Evolutionary conservation across 2,329 filamentous ascomycete species (phyloP), one percentile per base, ranked within the genome.

Genomic region (Tolypocladium album): DNA sequence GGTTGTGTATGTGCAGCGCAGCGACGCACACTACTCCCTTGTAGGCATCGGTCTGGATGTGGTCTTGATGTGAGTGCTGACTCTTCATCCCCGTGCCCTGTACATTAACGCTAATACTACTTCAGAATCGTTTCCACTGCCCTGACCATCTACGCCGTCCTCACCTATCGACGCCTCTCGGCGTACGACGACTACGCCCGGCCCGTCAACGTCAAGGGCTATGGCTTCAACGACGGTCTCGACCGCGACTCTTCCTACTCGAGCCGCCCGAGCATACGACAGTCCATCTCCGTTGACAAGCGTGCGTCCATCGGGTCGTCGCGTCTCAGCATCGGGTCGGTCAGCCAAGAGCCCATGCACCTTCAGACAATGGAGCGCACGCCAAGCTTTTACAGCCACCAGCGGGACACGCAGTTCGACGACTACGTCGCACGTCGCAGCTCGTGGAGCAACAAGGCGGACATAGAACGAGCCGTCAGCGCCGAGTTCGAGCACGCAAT

Each of bases 151-250:
- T 83, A 84, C 68, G 71, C 80, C 24, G 64, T 79, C 58, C 64
- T 72, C 56, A 75, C 72, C 36, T 82, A 81, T 69, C 78, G 77
- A 57, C 77, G 79, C 20, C 70, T 82, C 15, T 69, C 77, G 24
- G 67, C 72, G 38, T 79, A 80, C 66, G 78, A 83, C 64, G 77
- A 81, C 64, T 80, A 83, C 63, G 71, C 77, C 61, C 73, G 79
- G 45, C 76, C 80, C 11, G 70, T 74, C 61, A 80, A 82, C 68
- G 71, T 78, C 61, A 81, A 82, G 64, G 69, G 73, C 20, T 81
- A 75, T 65, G 78, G 79, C 50, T 81, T 76, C 70, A 71, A 67
- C 63, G 72, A 75, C 61, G 67, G 64, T 38, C 31, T 69, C 22
- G 66, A 72, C 31, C 64, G 64, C n/a, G 67, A 70, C 45, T 65